Conservation (phyloP, 768 basidiomycete species). For the Tricholomella constricta region DNA sequence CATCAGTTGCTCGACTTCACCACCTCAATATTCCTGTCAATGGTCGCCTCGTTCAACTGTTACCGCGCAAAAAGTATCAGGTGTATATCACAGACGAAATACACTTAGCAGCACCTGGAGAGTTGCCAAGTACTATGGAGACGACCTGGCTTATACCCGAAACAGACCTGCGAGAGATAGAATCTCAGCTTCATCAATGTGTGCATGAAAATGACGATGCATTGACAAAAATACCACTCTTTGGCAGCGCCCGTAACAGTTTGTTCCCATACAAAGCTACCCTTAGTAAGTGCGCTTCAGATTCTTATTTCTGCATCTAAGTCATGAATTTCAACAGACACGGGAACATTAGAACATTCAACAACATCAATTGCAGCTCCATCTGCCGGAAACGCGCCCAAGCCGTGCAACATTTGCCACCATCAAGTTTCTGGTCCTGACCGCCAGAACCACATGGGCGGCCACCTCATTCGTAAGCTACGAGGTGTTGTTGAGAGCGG, state of each 20-base stretch:
- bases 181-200: neutral
- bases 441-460: conserved; percentile 23
- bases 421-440: conserved; percentile 4
- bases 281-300: no score
- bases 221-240: neutral
- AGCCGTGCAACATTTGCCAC: conserved; percentile 14
- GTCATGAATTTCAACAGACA: neutral
- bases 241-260: neutral
- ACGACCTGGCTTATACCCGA: neutral
- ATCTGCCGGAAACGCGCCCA: neutral
- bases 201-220: neutral
- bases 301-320: no score
- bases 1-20: neutral
- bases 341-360: neutral
- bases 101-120: neutral
- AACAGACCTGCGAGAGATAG: neutral
- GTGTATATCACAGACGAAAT: no score
- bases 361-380: neutral
- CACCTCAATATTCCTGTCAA: neutral
- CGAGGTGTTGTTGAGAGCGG: conserved; percentile 7
- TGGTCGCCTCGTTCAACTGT: neutral
- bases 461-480: conserved; percentile 15
- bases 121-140: neutral
- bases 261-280: neutral
- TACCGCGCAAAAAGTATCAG: neutral